Base-by-base conservation (phyloP, 805 yeast genomes). In the Saturnispora mendoncae region DNA sequence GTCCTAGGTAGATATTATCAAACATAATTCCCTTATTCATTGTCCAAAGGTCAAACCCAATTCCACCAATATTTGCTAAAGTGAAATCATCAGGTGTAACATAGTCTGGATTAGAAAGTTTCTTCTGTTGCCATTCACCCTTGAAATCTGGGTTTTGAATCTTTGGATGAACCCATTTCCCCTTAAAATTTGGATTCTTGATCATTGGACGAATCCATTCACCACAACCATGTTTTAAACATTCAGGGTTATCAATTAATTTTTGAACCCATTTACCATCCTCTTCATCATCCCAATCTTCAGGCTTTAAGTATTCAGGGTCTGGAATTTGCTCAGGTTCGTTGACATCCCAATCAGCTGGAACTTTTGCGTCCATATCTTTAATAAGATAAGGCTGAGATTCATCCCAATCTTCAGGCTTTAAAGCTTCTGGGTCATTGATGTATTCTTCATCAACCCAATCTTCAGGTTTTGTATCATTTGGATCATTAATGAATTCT, bases 11-110 rank as follows among this genome's bases (percentile, higher is more conserved):
- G 46, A 87, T 75, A 63, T 87, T 84, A 58, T 85, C 85, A 57
- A 87, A 84, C 57, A 84, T 51, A 38, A 86, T 74, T 38, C 83
- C 74, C 33, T 69, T 68, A 48, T 84, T 80, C 79, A 87, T 81
- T 36, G 90, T 74, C 95, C 95, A 87, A 48, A 87, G 66, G 60
- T 87, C 97, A 54, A 88, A 84, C 7, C 94, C 95, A 34, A 86
- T 52, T 9, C 83, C 94, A 19, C 87, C 88, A 48, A 85, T 74
- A 26, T 78, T 74, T 50, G 75, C 79, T 30, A 39, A 30, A 44
- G 80, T 60, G 12, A 40, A 28, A 14, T 33, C 15, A 9, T 14
- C 26, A 23, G 26, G 23, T 14, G 13, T 29, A 19, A 60, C 74
- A 60, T 71, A 84, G 27, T 74, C 68, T 5, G 95, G 94, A 55